Percentiles rank a stretch among this genome's conserved stretches.
Evolutionary conservation across 257 asterid species (phyloP).

Genomic region (Solanum sitiens): DNA sequence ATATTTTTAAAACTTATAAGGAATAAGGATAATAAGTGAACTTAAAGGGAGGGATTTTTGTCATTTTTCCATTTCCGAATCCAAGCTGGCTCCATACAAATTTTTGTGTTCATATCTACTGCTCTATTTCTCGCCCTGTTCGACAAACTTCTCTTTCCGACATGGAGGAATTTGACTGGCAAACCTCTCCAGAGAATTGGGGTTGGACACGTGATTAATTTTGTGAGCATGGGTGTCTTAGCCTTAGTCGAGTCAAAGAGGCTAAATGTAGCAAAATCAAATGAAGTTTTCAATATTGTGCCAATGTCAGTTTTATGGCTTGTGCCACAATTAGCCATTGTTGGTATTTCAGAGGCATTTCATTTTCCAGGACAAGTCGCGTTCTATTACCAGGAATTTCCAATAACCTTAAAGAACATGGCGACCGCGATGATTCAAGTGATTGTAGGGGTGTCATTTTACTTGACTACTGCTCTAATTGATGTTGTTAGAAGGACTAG

Average conservation of each 20-base stretch:
- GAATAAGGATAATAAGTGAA: no score
- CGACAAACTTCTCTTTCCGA: neutral
- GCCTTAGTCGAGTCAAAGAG: constrained; percentile 49
- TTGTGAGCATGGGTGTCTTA: constrained; percentile 34
- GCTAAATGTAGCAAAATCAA: constrained; percentile 11
- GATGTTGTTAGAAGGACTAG: constrained; percentile 4
- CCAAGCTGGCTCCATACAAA: neutral
- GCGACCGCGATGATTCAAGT: constrained; percentile 45
- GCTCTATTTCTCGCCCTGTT: neutral
- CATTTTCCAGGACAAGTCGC: constrained; percentile 46
- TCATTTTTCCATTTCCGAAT: constrained; percentile 12
- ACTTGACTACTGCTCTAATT: neutral
- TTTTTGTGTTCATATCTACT: neutral
- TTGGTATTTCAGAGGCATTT: constrained; percentile 56
- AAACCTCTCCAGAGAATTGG: constrained; percentile 10
- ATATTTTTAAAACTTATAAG: no score
- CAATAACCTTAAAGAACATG: constrained; percentile 30
- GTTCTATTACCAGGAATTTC: constrained; percentile 53
- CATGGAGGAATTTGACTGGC: neutral
- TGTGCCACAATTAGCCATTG: constrained; percentile 21
- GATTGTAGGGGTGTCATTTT: constrained; percentile 24
- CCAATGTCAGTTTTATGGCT: constrained; percentile 48
- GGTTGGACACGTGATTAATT: constrained; percentile 1
- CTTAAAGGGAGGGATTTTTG: no score
- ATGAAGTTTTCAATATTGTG: neutral